Evolutionary conservation across 257 asterid genomes (phyloP).

Genomic region (Cynanchum wilfordii): DNA sequence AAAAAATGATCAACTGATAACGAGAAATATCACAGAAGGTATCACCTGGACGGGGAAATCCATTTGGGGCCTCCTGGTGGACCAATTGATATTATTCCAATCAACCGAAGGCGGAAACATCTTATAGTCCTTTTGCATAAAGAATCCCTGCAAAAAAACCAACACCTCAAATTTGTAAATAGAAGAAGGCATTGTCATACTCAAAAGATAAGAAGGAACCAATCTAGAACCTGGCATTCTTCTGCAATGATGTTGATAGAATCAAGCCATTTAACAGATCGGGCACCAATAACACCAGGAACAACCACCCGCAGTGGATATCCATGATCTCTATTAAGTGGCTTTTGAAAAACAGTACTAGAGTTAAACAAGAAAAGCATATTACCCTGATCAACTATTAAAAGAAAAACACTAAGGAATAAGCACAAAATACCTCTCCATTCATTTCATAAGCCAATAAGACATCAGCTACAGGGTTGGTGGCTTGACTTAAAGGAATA

Average conservation of each 20-base stretch:
- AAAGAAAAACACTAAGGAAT: background rate
- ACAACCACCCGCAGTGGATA: conserved; percentile 94
- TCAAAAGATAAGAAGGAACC: conserved; percentile 3
- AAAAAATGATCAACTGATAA: background rate
- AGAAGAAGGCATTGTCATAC: conserved; percentile 13
- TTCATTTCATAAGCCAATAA: conserved; percentile 97
- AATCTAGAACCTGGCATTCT: conserved; percentile 71
- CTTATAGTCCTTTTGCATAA: conserved; percentile 94
- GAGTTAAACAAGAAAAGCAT: conserved; percentile 6
- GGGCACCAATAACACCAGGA: conserved; percentile 99
- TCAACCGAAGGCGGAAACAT: conserved; percentile 97
- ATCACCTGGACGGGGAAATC: conserved; percentile 95
- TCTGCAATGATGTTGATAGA: conserved; percentile 69
- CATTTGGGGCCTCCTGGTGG: conserved; percentile 84
- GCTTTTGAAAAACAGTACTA: conserved; percentile 30
- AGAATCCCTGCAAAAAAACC: conserved; percentile 69
- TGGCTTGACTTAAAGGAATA: conserved; percentile 81
- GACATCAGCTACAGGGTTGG: conserved; percentile 90
- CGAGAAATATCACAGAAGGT: background rate
- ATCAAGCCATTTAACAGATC: conserved; percentile 97
- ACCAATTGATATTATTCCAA: conserved; percentile 96
- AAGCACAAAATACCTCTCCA: conserved; percentile 60
- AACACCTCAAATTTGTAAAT: conserved; percentile 16
- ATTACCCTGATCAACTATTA: background rate
- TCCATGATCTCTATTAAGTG: conserved; percentile 96